Base-by-base conservation (phyloP, 83 land plant genomes). In the Picea abies region DNA sequence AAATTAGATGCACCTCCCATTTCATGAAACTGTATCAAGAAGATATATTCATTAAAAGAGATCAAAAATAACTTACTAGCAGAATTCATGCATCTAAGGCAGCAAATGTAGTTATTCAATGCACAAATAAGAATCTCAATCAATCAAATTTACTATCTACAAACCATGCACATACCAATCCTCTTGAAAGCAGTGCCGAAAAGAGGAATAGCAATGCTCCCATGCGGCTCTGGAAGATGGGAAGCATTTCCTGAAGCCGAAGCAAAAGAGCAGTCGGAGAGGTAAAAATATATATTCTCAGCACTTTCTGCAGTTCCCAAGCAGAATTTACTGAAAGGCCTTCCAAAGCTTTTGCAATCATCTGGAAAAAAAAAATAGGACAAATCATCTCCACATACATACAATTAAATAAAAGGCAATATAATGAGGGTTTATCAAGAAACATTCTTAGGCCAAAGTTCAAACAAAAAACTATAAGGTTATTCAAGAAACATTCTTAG, bases 171-270 rank as follows among this genome's bases (percentile, higher is more conserved):
- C 84, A 66, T 94, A 97, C 99, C 95, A 97, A 81, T 85, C 97
- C 99, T 81, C 99, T 90, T 22, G 98, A 96, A 79, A 97, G 90
- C 68, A 97, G 88, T 47, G 95, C 94, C 29, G 99, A 97, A 64
- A 97, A 89, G 58, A 97, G 97, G 78, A 97, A 96, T 17, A 97
- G 90, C 83, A 94, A 39, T 61, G 98, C 98, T 32, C 99, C 99
- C 93, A 96, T 82, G 22, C 97, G 97, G 72, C 99, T 96, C 78
- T 87, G 91, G 81, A 96, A 96, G 4, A 89, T 84, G 25, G 98
- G 94, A 83, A 96, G 82, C 85, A 86, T 81, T 20, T 60, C 79
- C 76, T 87, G 85, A 62, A 97, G 90, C 52, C 85, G 92, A 60
- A 81, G 86, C 29, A 88, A 68, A 65, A 96, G 91, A 71, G 79